Evolutionary conservation across 1,139 yeast species (phyloP), one percentile per base, ranked within the genome.

Genomic region (Zygosaccharomyces sapae): DNA sequence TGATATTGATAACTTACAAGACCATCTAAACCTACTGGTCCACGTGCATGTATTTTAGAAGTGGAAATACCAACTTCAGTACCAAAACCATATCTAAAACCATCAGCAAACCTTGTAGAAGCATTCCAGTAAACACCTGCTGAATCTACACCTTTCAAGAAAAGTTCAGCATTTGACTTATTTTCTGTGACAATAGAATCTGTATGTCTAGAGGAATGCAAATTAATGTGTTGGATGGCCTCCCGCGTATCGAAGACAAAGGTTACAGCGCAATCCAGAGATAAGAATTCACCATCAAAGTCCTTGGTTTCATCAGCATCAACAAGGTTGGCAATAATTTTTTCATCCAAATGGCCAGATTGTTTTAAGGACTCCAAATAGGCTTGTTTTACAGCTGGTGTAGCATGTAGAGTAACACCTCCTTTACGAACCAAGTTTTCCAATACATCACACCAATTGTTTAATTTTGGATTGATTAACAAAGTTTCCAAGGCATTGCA

Each of bases 81-180:
- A 45, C 99, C 99, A 65, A 94, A 92, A 0, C 99, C 99, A 63
- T 89, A 94, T 65, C 98, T 79, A 74, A 88, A 92, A 1, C 99
- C 99, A 69, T 94, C 99, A 7, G 98, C 97, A 70, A 94, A 94
- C 63, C 99, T 76, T 2, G 97, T 88, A 7, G 96, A 86, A 44
- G 95, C 90, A 64, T 94, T 94, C 97, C 97, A 90, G 71, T 88
- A 94, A n/a, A 92, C 96, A 48, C 97, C 97, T 2, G 97, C 86
- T 4, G 97, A 86, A 66, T 94, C 98, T 37, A 94, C 78, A 25
- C 90, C 95, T 66, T 83, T 82, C 60, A 90, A 69, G 70, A 92
- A 94, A 51, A 68, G 69, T 40, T 86, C 85, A 0, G 98, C 97
- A 5, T 71, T 72, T 4, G 61, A 73, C 61, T 85, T 77, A 55